These are phyloP conservation scores for Capsicum pubescens DNA, from an alignment of 257 asterid species.

Conservation along the genomic window DNA sequence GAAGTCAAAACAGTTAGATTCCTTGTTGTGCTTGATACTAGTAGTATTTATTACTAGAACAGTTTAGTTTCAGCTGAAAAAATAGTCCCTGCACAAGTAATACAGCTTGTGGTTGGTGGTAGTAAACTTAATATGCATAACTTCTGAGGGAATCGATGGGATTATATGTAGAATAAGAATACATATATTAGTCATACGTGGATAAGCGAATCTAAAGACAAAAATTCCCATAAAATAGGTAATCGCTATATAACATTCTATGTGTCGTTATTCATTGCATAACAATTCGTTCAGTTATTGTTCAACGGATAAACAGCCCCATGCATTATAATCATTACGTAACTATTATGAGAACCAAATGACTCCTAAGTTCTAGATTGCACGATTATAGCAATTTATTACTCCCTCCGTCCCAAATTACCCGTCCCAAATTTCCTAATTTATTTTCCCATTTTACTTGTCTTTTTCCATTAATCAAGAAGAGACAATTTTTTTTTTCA, in stretches of 20 bases:
- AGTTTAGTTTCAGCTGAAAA: background rate
- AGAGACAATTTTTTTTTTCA: too few species aligned
- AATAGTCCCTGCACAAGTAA: background rate
- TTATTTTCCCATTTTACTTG: too few species aligned
- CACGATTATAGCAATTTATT: background rate
- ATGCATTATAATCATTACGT: background rate
- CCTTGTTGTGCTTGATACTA: background rate
- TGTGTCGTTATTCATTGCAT: background rate
- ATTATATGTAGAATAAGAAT: constrained; percentile 1
- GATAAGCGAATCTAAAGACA: background rate
- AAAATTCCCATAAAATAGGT: background rate
- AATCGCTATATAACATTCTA: background rate
- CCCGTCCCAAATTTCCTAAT: too few species aligned
- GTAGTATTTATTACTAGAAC: background rate
- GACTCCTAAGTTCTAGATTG: constrained; percentile 15
- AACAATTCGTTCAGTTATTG: background rate
- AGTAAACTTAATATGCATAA: background rate
- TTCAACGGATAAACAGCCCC: background rate
- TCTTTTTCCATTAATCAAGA: too few species aligned
- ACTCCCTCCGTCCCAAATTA: too few species aligned
- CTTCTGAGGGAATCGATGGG: background rate
- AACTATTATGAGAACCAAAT: background rate
- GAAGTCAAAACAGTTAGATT: background rate
- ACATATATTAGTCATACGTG: constrained; percentile 5
- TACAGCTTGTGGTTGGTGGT: background rate